Conservation (phyloP, 192 early-diverging fungal species). For the Borealophlyctis nickersoniae region DNA sequence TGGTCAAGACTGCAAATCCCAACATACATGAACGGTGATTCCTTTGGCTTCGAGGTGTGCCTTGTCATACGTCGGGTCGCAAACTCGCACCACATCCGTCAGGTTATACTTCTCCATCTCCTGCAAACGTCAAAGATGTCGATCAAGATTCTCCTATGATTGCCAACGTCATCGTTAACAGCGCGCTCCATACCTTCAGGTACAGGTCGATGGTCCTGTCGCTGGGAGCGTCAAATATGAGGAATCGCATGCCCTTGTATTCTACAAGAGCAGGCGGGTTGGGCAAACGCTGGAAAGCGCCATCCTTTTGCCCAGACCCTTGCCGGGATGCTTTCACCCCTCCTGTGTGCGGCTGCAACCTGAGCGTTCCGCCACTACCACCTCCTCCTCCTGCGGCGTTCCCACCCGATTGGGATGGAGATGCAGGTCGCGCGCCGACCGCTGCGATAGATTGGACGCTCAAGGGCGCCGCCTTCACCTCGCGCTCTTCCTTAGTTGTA, state of each 20-base stretch:
- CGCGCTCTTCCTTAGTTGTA: too few relatives aligned
- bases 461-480: too few relatives aligned
- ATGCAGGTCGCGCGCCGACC: too few relatives aligned
- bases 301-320: slow-evolving; percentile 20
- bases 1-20: neutral
- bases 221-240: slow-evolving; percentile 77
- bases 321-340: slow-evolving; percentile 17
- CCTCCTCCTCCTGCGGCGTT: too few relatives aligned
- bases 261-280: slow-evolving; percentile 67
- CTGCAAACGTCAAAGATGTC: slow-evolving; percentile 28
- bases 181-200: slow-evolving; percentile 50
- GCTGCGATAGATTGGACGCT: too few relatives aligned
- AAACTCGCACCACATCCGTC: slow-evolving; percentile 78
- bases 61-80: slow-evolving; percentile 77
- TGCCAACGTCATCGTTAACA: slow-evolving; percentile 14
- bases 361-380: too few relatives aligned
- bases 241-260: slow-evolving; percentile 65
- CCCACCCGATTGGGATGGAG: too few relatives aligned
- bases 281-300: slow-evolving; percentile 20
- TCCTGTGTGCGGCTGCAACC: too few relatives aligned
- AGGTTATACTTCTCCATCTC: slow-evolving; percentile 66
- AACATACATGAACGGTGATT: slow-evolving; percentile 63
- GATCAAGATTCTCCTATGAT: slow-evolving; percentile 1
- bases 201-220: slow-evolving; percentile 70
- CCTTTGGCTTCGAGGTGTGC: slow-evolving; percentile 48